These are phyloP conservation scores for Penicillium sp. DNA, from an alignment of 2,329 filamentous ascomycete genomes.

Conservation along the genomic window DNA sequence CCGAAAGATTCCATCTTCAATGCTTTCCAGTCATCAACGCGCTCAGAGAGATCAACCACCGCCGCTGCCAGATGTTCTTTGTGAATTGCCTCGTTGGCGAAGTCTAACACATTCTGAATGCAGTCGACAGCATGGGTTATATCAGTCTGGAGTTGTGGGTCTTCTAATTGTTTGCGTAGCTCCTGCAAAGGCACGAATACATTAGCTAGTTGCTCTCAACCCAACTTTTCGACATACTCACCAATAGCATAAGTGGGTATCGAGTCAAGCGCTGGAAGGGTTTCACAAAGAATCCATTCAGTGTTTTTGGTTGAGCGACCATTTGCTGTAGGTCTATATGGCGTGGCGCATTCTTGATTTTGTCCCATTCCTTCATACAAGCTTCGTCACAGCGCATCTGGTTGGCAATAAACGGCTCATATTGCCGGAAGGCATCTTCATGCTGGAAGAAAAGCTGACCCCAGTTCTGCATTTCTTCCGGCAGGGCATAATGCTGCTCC, in stretches of 20 bases:
- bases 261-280: conserved; percentile 95
- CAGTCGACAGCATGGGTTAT: conserved; percentile 75
- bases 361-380: conserved; percentile 83
- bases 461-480: conserved; percentile 79
- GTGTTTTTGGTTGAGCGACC: conserved; percentile 79
- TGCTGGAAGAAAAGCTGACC: conserved; percentile 85
- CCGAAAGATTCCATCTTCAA: conserved; percentile 90
- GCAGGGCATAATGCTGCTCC: conserved; percentile 87
- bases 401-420: conserved; percentile 96
- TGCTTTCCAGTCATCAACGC: conserved; percentile 97
- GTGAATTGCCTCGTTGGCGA: conserved; percentile 88
- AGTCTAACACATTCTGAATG: conserved; percentile 75
- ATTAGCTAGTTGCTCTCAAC: background rate
- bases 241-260: conserved; percentile 85
- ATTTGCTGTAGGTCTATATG: conserved; percentile 68
- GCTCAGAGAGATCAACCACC: conserved; percentile 71
- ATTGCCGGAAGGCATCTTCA: conserved; percentile 85
- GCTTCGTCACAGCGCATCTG: conserved; percentile 84
- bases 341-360: conserved; percentile 69
- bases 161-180: conserved; percentile 77
- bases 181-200: conserved; percentile 55
- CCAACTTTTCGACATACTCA: conserved; percentile 42
- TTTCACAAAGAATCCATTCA: conserved; percentile 91
- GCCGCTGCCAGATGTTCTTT: conserved; percentile 82
- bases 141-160: conserved; percentile 68